A percentile compares a stretch with the other conserved stretches of the same genome.
Evolutionary conservation across 345 rosid species (phyloP).

Genomic region (Salix suchowensis): DNA sequence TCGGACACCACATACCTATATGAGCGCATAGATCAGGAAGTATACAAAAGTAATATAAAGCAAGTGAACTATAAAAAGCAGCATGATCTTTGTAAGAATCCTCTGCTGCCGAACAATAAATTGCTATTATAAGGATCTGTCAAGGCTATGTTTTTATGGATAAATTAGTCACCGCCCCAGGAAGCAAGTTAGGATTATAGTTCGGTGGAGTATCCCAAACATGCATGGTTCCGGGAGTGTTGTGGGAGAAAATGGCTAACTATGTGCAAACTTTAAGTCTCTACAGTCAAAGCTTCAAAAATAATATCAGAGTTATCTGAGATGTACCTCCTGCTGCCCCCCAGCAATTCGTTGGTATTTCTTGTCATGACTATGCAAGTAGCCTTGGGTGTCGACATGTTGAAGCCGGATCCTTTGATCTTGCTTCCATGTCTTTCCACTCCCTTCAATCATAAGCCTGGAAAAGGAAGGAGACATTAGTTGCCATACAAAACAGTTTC

Average conservation of each 20-base stretch:
- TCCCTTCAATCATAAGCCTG: constrained; percentile 86
- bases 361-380: constrained; percentile 94
- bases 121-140: neutral
- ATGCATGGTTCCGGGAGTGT: neutral
- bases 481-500: constrained; percentile 6
- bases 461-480: constrained; percentile 9
- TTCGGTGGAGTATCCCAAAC: neutral
- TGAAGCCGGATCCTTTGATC: constrained; percentile 88
- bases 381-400: constrained; percentile 91
- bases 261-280: neutral
- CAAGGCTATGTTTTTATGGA: neutral
- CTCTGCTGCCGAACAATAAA: neutral
- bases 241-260: neutral
- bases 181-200: neutral
- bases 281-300: neutral
- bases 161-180: neutral
- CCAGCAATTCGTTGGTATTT: constrained; percentile 96
- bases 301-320: neutral
- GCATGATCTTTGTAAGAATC: neutral
- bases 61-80: neutral
- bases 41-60: neutral
- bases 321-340: constrained; percentile 92
- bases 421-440: constrained; percentile 93
- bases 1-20: constrained; percentile 75
- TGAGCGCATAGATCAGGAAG: constrained; percentile 7